Evolutionary conservation across 768 basidiomycete species (phyloP), one percentile per base, ranked within the genome.

Genomic region (Lactarius hatsudake): DNA sequence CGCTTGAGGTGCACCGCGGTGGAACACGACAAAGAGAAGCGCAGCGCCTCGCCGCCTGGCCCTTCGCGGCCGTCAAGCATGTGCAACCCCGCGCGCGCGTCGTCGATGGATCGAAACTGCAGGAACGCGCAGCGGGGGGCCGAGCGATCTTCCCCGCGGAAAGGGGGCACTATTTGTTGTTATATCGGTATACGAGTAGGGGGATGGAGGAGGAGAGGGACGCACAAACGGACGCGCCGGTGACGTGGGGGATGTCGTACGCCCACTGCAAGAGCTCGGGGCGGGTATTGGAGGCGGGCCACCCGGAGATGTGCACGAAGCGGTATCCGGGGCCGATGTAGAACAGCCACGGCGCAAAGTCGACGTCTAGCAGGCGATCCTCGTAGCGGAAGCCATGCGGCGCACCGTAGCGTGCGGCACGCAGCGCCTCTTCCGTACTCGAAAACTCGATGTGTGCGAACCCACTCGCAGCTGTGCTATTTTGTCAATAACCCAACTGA

Each of bases 401-500:
- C 8, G 51, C 62, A 20, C 65, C 66, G 48, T 62, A 36, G 15
- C 62, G 57, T 13, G 54, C 61, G n/a, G 65, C 68, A 5, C 61
- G 61, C 1, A 59, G 32, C 7, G 66, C 61, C 8, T 62, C 61
- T 45, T 59, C 61, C 13, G 51, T 56, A 5, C 57, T 62, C 30
- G 68, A 61, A 62, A 68, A 69, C 59, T 69, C 68, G 26, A 67
- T 36, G 40, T 69, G 65, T 10, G 65, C 68, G 48, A 62, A 69
- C 26, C 65, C 65, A 38, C 36, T 42, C 48, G 5, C 34, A 0
- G 61, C 66, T 67, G 23, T 6, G 10, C 18, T 12, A 17, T 7
- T 26, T 38, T 8, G 34, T 53, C 51, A 53, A 32, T 56, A 7
- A 48, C 34, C 26, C 20, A 5, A 5, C 13, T 20, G 17, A n/a